A percentile compares a stretch with the other conserved stretches of the same genome.
phyloP scores from a whole-genome alignment of 2,329 filamentous ascomycete species.

The Beauveria scarabaeidicola region DNA sequence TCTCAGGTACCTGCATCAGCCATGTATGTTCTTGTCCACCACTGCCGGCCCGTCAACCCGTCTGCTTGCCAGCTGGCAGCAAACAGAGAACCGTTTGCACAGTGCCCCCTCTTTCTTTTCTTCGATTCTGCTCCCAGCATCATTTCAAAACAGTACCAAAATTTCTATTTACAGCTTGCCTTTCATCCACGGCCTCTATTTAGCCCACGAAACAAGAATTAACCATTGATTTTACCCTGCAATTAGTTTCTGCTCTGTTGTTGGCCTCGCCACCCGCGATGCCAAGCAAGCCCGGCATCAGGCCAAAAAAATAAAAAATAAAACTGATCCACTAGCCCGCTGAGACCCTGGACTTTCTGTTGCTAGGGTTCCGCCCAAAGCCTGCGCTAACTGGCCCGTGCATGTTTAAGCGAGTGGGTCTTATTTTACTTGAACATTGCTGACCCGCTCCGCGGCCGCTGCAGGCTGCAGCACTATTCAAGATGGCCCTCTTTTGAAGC shows the following conservation, averaged over 20 bases:
- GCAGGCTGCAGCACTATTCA: background rate
- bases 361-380: constrained; percentile 6
- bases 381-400: constrained; percentile 19
- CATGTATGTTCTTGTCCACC: background rate
- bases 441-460: constrained; percentile 11
- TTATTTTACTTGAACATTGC: constrained; percentile 19
- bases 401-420: constrained; percentile 24
- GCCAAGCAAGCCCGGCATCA: constrained; percentile 1
- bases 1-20: constrained; percentile 1
- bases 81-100: background rate
- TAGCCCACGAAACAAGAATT: no score
- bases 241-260: background rate
- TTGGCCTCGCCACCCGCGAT: background rate
- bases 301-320: constrained; percentile 1
- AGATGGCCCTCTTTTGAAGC: background rate
- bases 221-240: no score
- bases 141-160: no score
- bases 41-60: background rate
- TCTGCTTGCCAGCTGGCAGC: background rate
- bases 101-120: no score
- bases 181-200: no score
- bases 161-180: no score
- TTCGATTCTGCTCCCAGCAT: no score
- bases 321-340: background rate
- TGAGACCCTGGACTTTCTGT: constrained; percentile 7